Evolutionary conservation across 2,329 filamentous ascomycete genomes (phyloP).

Genomic region (Stromatinia cepivora): DNA sequence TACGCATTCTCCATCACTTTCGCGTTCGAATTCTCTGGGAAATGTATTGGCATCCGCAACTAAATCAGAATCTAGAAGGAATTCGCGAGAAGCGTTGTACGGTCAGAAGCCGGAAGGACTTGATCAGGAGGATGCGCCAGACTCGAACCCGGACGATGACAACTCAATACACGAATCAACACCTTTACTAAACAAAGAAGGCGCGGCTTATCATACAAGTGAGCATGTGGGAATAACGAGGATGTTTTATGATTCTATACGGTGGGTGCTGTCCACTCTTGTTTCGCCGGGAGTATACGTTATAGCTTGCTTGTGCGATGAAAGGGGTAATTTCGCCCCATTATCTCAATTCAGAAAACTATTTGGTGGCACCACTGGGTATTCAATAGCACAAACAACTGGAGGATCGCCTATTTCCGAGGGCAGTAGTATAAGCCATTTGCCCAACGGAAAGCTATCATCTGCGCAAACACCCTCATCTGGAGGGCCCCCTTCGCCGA

Average conservation of each 20-base stretch:
- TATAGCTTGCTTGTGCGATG: constrained; percentile 79
- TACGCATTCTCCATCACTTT: constrained; percentile 55
- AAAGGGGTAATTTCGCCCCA: constrained; percentile 76
- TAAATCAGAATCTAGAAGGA: constrained; percentile 35
- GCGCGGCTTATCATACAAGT: constrained; percentile 41
- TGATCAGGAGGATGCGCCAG: constrained; percentile 41
- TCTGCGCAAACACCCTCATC: constrained; percentile 28
- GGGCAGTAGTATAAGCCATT: constrained; percentile 19
- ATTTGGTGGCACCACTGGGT: constrained; percentile 48
- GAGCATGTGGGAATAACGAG: constrained; percentile 62
- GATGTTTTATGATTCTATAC: constrained; percentile 72
- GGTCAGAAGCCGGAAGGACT: constrained; percentile 44
- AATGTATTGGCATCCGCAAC: constrained; percentile 39
- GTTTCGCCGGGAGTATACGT: constrained; percentile 80
- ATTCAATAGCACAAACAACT: constrained; percentile 40
- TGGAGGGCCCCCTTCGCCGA: constrained; percentile 28
- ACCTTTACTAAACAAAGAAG: constrained; percentile 56
- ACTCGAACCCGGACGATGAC: constrained; percentile 38
- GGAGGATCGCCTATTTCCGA: constrained; percentile 35
- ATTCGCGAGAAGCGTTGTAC: constrained; percentile 43
- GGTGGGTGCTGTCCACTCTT: constrained; percentile 76
- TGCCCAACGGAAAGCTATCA: constrained; percentile 29
- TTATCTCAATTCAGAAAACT: constrained; percentile 68
- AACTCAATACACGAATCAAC: constrained; percentile 61
- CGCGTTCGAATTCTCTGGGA: constrained; percentile 61